Evolutionary conservation across 768 basidiomycete genomes (phyloP), one percentile per base, ranked within the genome.

Genomic region (Cubamyces sp.): DNA sequence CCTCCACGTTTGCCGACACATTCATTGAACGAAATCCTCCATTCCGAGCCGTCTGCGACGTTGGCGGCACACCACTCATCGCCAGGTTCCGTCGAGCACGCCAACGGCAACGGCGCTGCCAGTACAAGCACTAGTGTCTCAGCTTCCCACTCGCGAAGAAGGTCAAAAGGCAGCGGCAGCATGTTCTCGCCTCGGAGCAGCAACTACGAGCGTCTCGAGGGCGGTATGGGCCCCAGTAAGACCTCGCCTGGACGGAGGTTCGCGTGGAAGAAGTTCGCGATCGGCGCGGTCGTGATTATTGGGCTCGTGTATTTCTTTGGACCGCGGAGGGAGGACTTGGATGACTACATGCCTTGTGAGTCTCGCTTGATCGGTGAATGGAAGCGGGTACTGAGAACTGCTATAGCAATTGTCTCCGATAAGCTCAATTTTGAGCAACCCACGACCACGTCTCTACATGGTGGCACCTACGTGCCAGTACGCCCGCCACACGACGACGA

Each of bases 11-110:
- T 53, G 95, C 93, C 3, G 97, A 96, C 18, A 93, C 98, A 34
- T 84, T 98, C 69, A 98, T 98, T 68, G 97, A 97, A 19, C 92
- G 96, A 42, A 98, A 98, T 74, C 96, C 97, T 54, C 56, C 1
- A 46, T 49, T 55, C 47, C 21, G 12, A 37, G 25, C n/a, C 48
- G 23, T 46, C 45, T 30, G 39, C 56, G 21, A 58, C 34, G 52
- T 60, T 54, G 59, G 57, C 63, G 26, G 16, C 16, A 39, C 14
- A 46, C 49, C 56, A 43, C 15, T 43, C 26, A 14, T 41, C 53
- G 0, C 53, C 63, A 37, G 28, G 39, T 26, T 64, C 58, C 43
- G 21, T 41, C 19, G 57, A 26, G 9, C 34, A 43, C 49, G 51
- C 43, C 43, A 56, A 42, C 60, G 47, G 39, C 42, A 57, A 46